phyloP scores from a whole-genome alignment of 2,329 filamentous ascomycete species.

The Calonectria hongkongensis region DNA sequence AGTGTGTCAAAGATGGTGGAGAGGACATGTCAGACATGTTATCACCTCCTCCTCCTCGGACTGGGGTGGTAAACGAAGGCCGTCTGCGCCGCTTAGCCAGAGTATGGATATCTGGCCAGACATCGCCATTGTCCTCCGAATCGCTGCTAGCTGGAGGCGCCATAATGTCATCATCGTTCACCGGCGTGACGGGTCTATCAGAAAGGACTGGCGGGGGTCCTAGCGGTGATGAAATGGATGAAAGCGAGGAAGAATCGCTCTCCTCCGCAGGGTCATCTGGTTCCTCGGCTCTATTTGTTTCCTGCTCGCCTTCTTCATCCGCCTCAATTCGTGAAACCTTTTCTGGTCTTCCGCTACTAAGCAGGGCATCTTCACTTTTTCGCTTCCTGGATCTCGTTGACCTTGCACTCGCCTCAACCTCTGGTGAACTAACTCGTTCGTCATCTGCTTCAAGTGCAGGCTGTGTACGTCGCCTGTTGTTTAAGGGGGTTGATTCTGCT shows the following conservation, averaged over 20 bases:
- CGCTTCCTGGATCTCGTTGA: slow-evolving; percentile 71
- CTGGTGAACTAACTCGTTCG: slow-evolving; percentile 50
- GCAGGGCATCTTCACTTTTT: slow-evolving; percentile 70
- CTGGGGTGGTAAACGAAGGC: slow-evolving; percentile 61
- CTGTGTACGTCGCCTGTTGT: slow-evolving; percentile 64
- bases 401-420: slow-evolving; percentile 55
- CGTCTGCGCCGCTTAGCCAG: slow-evolving; percentile 69
- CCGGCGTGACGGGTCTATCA: slow-evolving; percentile 64
- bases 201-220: slow-evolving; percentile 53
- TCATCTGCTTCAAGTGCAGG: slow-evolving; percentile 45
- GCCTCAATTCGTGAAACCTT: slow-evolving; percentile 58
- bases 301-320: slow-evolving; percentile 46
- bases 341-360: slow-evolving; percentile 61
- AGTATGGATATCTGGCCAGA: slow-evolving; percentile 72
- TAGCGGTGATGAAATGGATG: slow-evolving; percentile 61
- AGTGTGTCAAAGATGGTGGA: slow-evolving; percentile 80
- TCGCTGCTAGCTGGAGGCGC: slow-evolving; percentile 75
- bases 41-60: slow-evolving; percentile 56
- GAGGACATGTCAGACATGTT: slow-evolving; percentile 75
- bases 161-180: slow-evolving; percentile 69
- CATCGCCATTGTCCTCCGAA: slow-evolving; percentile 64
- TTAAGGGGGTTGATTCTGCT: slow-evolving; percentile 80
- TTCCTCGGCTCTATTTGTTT: slow-evolving; percentile 35
- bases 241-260: slow-evolving; percentile 63
- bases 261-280: slow-evolving; percentile 47